Evolutionary conservation across 495 filamentous ascomycete species (phyloP).

Genomic region (Podospora sp.): DNA sequence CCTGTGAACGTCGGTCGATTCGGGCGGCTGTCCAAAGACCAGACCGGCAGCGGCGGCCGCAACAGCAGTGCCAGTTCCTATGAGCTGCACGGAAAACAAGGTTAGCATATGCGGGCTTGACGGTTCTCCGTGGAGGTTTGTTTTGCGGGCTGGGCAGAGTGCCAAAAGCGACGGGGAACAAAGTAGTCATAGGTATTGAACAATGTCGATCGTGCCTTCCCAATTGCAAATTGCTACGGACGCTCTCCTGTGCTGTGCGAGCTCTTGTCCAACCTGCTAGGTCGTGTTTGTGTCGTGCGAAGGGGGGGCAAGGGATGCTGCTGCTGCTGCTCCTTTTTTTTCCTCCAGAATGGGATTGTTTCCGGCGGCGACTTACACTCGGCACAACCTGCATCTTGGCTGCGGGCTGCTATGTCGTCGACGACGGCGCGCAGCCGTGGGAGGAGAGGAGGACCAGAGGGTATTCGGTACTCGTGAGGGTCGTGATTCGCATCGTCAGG

Average conservation of each 20-base stretch:
- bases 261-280: constrained; percentile 11
- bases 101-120: constrained; percentile 22
- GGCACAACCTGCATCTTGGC: constrained; percentile 64
- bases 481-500: constrained; percentile 46
- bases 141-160: background rate
- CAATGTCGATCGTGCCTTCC: background rate
- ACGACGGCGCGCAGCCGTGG: constrained; percentile 43
- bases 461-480: constrained; percentile 39
- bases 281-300: constrained; percentile 21
- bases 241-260: constrained; percentile 15
- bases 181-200: constrained; percentile 3
- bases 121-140: background rate
- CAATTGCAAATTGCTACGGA: background rate
- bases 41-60: constrained; percentile 61
- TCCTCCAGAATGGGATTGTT: constrained; percentile 18
- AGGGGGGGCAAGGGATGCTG: constrained; percentile 1
- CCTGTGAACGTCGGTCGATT: constrained; percentile 32
- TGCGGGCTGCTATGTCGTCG: constrained; percentile 43
- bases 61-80: constrained; percentile 61
- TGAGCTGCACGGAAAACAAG: constrained; percentile 45
- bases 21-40: constrained; percentile 54
- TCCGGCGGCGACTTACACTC: constrained; percentile 55
- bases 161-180: background rate
- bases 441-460: constrained; percentile 39
- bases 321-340: background rate